phyloP scores from a whole-genome alignment of 257 asterid species.

The Gentiana straminea region DNA sequence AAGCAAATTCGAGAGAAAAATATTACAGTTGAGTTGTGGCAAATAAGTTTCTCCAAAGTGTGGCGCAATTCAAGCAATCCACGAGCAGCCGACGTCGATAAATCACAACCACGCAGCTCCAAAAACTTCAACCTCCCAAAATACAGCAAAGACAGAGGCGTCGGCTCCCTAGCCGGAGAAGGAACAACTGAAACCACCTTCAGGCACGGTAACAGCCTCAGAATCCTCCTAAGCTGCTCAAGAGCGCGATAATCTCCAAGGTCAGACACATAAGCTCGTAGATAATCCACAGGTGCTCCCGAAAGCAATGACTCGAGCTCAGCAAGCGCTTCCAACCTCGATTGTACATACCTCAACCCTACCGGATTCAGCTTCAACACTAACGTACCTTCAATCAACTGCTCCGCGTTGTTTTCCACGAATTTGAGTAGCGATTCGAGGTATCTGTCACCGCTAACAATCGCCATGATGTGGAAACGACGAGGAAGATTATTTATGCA shows the following conservation, averaged over 20 bases:
- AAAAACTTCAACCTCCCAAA: constrained; percentile 66
- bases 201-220: constrained; percentile 58
- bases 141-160: constrained; percentile 62
- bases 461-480: constrained; percentile 32
- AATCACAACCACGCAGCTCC: constrained; percentile 93
- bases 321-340: constrained; percentile 71
- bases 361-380: constrained; percentile 83
- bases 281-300: constrained; percentile 95
- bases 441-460: constrained; percentile 76
- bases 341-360: constrained; percentile 79
- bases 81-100: constrained; percentile 70
- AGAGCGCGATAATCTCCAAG: constrained; percentile 96
- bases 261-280: constrained; percentile 94
- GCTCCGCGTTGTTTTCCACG: constrained; percentile 65
- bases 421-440: constrained; percentile 81
- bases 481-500: not conserved
- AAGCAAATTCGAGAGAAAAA: too few species aligned
- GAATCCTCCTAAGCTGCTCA: constrained; percentile 82
- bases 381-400: constrained; percentile 65
- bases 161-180: constrained; percentile 71
- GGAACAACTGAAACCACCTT: constrained; percentile 75
- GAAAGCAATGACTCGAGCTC: constrained; percentile 75
- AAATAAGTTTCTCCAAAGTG: constrained; percentile 84
- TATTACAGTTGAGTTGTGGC: constrained; percentile 79
- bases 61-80: constrained; percentile 81